Conservation (phyloP, 2,329 filamentous ascomycete genomes). For the Aspergillus melleus region DNA sequence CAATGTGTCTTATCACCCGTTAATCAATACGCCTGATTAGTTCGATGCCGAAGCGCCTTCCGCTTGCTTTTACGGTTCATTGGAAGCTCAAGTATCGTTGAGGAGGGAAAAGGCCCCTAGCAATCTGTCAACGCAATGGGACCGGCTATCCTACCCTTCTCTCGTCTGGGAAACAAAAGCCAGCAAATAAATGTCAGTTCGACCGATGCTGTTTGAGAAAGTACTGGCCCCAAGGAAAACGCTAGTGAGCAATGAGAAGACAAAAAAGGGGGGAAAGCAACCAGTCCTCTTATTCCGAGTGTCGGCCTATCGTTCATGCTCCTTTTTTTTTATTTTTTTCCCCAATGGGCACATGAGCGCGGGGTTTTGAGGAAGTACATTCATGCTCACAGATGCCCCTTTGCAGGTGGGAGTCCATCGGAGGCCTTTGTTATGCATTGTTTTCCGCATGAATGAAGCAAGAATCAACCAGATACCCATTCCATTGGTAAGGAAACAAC, state of each 20-base stretch:
- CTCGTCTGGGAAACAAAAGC: not conserved
- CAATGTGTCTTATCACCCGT: not conserved
- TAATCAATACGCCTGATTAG: not conserved
- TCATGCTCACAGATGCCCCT: no score
- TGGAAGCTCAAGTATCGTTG: not conserved
- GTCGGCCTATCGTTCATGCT: no score
- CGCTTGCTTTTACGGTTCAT: not conserved
- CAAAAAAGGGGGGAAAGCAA: no score
- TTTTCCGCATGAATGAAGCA: no score
- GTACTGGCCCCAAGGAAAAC: not conserved
- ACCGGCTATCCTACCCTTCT: not conserved
- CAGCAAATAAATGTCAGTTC: not conserved
- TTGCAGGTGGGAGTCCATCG: no score
- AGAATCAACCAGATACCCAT: no score
- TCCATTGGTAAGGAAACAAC: no score
- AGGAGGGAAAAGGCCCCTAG: not conserved
- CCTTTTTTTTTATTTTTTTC: no score
- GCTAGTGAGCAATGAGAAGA: not conserved
- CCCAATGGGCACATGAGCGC: no score
- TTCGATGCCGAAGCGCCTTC: not conserved
- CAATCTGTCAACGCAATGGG: not conserved
- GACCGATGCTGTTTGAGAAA: not conserved
- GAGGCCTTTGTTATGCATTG: no score
- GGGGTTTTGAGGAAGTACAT: no score
- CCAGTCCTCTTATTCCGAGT: no score